phyloP scores from a whole-genome alignment of 2,329 filamentous ascomycete genomes.

The Gremmenia infestans region DNA sequence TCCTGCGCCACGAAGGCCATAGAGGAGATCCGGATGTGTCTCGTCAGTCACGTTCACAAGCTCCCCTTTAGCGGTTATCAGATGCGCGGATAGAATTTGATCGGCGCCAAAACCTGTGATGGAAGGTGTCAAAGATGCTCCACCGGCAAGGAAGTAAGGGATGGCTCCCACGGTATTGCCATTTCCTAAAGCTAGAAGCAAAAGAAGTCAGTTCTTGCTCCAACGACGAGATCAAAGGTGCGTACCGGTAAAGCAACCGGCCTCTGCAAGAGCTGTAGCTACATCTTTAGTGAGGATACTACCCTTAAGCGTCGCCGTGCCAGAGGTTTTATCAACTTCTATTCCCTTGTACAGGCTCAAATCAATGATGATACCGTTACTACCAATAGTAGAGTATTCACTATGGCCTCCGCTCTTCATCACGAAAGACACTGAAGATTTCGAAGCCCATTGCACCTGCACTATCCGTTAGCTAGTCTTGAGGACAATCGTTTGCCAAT shows the following conservation, averaged over 20 bases:
- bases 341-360: constrained; percentile 17
- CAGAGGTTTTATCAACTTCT: constrained; percentile 14
- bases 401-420: constrained; percentile 26
- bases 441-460: constrained; percentile 5
- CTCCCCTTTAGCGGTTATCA: constrained; percentile 26
- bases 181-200: constrained; percentile 25
- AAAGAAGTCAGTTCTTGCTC: not conserved
- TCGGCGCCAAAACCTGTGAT: constrained; percentile 23
- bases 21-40: constrained; percentile 24
- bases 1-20: constrained; percentile 28
- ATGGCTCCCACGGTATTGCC: constrained; percentile 31
- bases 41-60: constrained; percentile 20
- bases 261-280: constrained; percentile 11
- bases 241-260: constrained; percentile 3
- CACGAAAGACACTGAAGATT: constrained; percentile 18
- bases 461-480: not conserved
- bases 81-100: constrained; percentile 24
- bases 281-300: constrained; percentile 15
- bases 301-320: constrained; percentile 12
- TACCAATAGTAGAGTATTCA: constrained; percentile 25
- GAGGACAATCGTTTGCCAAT: no score
- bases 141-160: constrained; percentile 18
- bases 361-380: constrained; percentile 26
- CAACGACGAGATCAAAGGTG: not conserved
- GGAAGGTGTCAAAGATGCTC: constrained; percentile 2